These are phyloP conservation scores for Diaporthe caulivora DNA, from an alignment of 2,329 filamentous ascomycete genomes.

Conservation along the genomic window DNA sequence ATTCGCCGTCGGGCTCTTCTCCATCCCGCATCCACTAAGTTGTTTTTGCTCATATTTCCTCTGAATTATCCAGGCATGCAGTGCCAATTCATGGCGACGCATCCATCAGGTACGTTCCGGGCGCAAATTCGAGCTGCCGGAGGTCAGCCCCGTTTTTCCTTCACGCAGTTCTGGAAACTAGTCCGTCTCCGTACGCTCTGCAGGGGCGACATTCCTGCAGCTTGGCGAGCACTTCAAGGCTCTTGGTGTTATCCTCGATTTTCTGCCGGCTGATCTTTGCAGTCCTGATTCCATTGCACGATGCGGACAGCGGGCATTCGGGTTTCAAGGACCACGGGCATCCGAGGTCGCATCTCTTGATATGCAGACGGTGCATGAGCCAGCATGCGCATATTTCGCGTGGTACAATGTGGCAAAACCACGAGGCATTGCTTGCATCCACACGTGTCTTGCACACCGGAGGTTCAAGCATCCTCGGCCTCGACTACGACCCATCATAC, in stretches of 20 bases:
- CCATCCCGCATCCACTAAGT: background rate
- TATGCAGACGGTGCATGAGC: background rate
- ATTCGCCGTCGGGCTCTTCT: background rate
- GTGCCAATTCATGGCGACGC: background rate
- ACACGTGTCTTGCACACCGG: background rate
- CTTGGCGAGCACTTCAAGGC: slow-evolving; percentile 7
- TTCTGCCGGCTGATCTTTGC: background rate
- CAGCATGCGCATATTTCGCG: background rate
- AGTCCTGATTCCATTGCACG: too few relatives aligned
- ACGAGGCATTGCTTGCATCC: background rate
- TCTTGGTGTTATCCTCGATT: background rate
- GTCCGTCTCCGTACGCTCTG: background rate
- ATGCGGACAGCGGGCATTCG: background rate
- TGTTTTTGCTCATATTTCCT: background rate
- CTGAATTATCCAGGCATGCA: too few relatives aligned
- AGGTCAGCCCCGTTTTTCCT: background rate
- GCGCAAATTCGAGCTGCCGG: background rate
- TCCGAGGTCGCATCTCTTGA: background rate
- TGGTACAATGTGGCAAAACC: background rate
- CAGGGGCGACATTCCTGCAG: slow-evolving; percentile 18
- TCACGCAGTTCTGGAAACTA: background rate
- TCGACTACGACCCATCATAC: background rate
- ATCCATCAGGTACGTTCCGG: background rate
- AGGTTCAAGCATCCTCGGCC: background rate
- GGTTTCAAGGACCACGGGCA: background rate